Base-by-base conservation (phyloP, 208 protist genomes). In the Crithidia acanthocephali region DNA sequence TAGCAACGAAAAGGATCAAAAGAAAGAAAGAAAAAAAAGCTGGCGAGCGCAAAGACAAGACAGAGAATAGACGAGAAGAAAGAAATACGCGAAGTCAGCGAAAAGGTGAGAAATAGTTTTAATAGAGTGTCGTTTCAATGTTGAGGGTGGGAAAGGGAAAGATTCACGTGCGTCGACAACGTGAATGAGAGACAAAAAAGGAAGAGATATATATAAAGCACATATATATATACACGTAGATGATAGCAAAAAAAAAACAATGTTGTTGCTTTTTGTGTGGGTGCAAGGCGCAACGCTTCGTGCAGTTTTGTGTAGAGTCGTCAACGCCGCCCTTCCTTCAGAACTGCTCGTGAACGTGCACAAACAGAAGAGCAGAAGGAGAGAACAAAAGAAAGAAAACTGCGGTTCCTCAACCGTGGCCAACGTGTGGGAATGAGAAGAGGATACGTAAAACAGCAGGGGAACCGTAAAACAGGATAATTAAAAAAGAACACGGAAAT, bases 371-470 rank as follows among this genome's bases (percentile, higher is more conserved):
- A 40, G 11, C 11, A 13, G 8, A 40, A 62, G 47, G 25, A 45
- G 28, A 72, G 32, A 64, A 18, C 20, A 53, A 53, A 27, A 23
- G 42, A 53, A 37, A 65, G 10, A 65, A 50, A 18, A 37, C 42
- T 58, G 30, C 52, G 25, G 30, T 27, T 28, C 52, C 52, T 6
- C 25, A 30, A 58, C 52, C 52, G 52, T 58, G 52, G 25, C 52
- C 52, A 58, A 58, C 6, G 52, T 58, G 30, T 58, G 52, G 52
- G 37, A 37, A 58, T 28, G 30, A 37, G 7, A 16, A 58, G 30
- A 2, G 52, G 15, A 30, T 15, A 40, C 4, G 11, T 11, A 40
- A 15, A 58, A 28, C 8, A 58, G 25, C 50, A 58, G 52, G 16
- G 30, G 52, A 37, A 58, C 28, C 33, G 44, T 48, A 48, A n/a